Evolutionary conservation across 2,329 filamentous ascomycete species (phyloP), one percentile per base, ranked within the genome.

Genomic region (Tolypocladium endophyticum): DNA sequence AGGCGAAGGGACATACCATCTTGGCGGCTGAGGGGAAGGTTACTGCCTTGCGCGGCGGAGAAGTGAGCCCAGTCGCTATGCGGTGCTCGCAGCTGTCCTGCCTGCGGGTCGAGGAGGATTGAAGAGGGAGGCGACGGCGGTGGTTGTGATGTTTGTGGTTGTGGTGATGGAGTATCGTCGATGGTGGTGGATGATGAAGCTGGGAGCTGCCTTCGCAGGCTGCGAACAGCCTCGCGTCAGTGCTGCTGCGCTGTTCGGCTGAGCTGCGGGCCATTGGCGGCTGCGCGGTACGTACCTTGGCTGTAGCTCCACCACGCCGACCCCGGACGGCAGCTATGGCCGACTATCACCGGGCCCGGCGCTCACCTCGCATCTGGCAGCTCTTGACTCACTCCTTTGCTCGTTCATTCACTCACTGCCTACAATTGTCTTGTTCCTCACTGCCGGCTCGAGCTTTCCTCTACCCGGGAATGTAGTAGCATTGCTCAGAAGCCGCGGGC

Each of bases 1-100:
- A 45, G 20, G 20, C 55, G 30, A n/a, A 57, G 52, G 38, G 57
- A 68, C 74, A 73, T 76, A 82, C 80, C 80, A 83, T 83, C 61
- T 75, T 80, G 75, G 64, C 67, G 57, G 61, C 28, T 55, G 59
- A 43, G 45, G 45, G 58, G 35, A 20, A 20, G 39, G 39, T 47
- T 6, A 6, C 7, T 52, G 28, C n/a, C 47, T 52, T 33, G 28
- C 28, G 28, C 3, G 28, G 28, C 12, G 28, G 28, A n/a, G 28
- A 5, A 18, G 6, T 33, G 47, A 52, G 28, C 28, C 28, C 9
- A 52, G 47, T 30, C 47, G 47, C 47, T 52, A 18, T 12, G 28
- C 11, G 8, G 28, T 52, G 28, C 47, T 30, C 28, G 28, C 16
- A 7, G 25, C 25, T 3, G 55, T 60, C 62, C 53, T 59, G 11